Percentiles rank a stretch among this genome's conserved stretches.
Conservation (phyloP, 495 filamentous ascomycete genomes). For the Aspergillus heteromorphus region DNA sequence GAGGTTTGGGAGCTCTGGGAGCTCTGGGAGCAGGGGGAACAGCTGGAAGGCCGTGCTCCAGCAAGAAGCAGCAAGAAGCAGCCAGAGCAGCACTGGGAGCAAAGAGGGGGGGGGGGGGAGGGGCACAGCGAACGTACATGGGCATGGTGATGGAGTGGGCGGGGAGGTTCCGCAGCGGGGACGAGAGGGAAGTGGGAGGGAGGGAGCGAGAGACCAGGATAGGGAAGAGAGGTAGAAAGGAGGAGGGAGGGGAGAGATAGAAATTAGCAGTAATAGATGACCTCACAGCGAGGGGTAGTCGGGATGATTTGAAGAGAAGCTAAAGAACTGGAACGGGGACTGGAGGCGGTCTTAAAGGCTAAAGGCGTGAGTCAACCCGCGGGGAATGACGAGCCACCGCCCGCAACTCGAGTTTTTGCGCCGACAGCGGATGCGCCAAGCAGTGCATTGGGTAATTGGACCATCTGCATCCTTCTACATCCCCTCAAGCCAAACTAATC, state of each 20-base stretch:
- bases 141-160: conserved; percentile 26
- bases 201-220: neutral
- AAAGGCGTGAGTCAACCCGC: conserved; percentile 1
- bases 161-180: conserved; percentile 17
- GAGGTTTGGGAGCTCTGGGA: neutral
- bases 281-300: neutral
- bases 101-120: neutral
- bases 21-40: no score
- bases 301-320: conserved; percentile 1
- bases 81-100: neutral
- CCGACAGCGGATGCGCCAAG: conserved; percentile 6
- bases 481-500: neutral
- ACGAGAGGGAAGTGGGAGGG: neutral
- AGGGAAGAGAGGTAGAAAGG: neutral
- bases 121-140: conserved; percentile 26
- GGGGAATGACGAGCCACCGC: neutral
- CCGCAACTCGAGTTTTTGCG: neutral
- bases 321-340: neutral
- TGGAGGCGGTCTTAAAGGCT: neutral
- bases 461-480: neutral
- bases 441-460: neutral
- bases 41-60: no score
- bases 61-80: no score
- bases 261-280: neutral
- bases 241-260: neutral